A percentile compares a stretch with the other conserved stretches of the same genome.
Conservation (phyloP, 371 early-diverging fungal genomes). For the Syncephalastrum sp. region DNA sequence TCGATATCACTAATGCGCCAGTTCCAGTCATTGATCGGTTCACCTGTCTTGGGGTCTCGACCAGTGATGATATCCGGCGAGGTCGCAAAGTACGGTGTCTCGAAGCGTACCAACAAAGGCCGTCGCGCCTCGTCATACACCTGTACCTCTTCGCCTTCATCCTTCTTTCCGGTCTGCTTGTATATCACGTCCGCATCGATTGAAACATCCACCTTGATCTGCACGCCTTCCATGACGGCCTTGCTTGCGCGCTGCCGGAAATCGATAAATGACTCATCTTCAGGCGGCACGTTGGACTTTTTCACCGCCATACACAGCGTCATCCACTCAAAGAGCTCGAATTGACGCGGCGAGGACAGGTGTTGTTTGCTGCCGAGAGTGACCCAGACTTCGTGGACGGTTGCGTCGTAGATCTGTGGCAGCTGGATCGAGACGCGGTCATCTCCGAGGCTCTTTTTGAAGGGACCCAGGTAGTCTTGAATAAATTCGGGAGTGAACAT, state of each 20-base stretch:
- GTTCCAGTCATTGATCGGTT: conserved; percentile 56
- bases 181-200: conserved; percentile 57
- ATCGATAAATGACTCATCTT: conserved; percentile 47
- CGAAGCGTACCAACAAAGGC: conserved; percentile 51
- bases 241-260: conserved; percentile 41
- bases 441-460: conserved; percentile 19
- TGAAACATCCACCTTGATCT: conserved; percentile 52
- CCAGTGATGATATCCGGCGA: conserved; percentile 51
- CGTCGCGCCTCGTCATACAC: conserved; percentile 53
- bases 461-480: conserved; percentile 31
- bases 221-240: conserved; percentile 53
- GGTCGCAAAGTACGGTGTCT: conserved; percentile 58
- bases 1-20: conserved; percentile 62
- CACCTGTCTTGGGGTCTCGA: conserved; percentile 46
- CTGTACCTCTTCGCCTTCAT: conserved; percentile 16
- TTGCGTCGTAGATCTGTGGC: conserved; percentile 54
- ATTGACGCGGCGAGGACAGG: conserved; percentile 23
- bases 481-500: conserved; percentile 49
- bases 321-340: conserved; percentile 41
- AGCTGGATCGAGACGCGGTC: conserved; percentile 37
- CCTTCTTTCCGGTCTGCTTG: conserved; percentile 18
- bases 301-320: conserved; percentile 29
- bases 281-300: conserved; percentile 14
- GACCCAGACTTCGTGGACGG: conserved; percentile 55
- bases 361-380: conserved; percentile 40